A percentile compares a stretch with the other conserved stretches of the same genome.
Conservation (phyloP, 148 eudicot species). For the Fagopyrum esculentum region DNA sequence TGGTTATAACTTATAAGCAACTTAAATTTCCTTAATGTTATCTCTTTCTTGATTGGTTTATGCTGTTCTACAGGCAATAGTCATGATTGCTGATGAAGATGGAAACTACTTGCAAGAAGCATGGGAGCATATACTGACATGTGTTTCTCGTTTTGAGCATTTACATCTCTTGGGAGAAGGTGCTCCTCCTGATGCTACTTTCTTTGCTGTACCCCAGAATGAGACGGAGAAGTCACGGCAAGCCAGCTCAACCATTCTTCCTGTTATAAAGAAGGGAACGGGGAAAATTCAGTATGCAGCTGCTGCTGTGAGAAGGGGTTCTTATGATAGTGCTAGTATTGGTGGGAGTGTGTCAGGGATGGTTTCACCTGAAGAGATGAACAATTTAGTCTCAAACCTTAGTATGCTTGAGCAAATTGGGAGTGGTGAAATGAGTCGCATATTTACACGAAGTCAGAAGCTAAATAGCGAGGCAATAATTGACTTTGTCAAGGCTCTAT, state of each 20-base stretch:
- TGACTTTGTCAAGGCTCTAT: slow-evolving; percentile 97
- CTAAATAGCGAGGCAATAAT: slow-evolving; percentile 89
- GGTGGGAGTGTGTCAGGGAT: slow-evolving; percentile 76
- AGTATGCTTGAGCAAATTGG: slow-evolving; percentile 99
- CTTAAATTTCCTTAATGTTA: no score
- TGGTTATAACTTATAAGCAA: neutral
- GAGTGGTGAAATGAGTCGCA: slow-evolving; percentile 76
- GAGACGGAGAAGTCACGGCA: slow-evolving; percentile 71
- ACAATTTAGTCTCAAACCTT: slow-evolving; percentile 73
- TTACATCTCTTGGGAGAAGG: slow-evolving; percentile 98
- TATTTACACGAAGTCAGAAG: slow-evolving; percentile 88
- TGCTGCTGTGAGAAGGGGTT: slow-evolving; percentile 76
- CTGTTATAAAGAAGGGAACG: slow-evolving; percentile 84
- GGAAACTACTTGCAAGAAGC: slow-evolving; percentile 96
- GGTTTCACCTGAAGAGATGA: slow-evolving; percentile 87
- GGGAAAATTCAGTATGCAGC: slow-evolving; percentile 84
- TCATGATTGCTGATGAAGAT: slow-evolving; percentile 96
- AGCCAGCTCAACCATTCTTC: slow-evolving; percentile 66
- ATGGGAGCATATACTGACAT: slow-evolving; percentile 97
- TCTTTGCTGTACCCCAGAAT: slow-evolving; percentile 77
- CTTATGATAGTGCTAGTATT: slow-evolving; percentile 96
- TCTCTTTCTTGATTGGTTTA: no score
- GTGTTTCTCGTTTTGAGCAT: slow-evolving; percentile 98
- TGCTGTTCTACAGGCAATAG: slow-evolving; percentile 57
- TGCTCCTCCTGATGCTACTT: slow-evolving; percentile 97